A percentile compares a stretch with the other conserved stretches of the same genome.
Evolutionary conservation across 495 filamentous ascomycete species (phyloP).

Genomic region (Penicillium bovifimosum): DNA sequence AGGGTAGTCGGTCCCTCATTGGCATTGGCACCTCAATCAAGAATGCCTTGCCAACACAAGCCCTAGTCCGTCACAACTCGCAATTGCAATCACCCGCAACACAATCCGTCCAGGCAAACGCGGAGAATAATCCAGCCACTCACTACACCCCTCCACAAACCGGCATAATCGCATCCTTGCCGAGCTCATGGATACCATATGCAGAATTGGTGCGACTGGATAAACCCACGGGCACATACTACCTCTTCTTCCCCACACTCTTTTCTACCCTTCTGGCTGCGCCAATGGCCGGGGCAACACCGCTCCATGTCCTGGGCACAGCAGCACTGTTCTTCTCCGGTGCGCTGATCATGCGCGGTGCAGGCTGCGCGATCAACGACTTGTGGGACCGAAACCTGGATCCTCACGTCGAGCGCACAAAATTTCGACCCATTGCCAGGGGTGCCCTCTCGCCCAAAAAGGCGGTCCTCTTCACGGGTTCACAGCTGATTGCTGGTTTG

Average conservation of each 20-base stretch:
- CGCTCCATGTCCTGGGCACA: conserved; percentile 61
- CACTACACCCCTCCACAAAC: conserved; percentile 64
- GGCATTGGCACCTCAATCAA: background rate
- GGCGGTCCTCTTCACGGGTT: conserved; percentile 76
- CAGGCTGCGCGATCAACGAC: conserved; percentile 98
- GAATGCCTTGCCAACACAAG: background rate
- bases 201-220: conserved; percentile 91
- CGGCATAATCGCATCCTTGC: conserved; percentile 73
- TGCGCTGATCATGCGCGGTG: conserved; percentile 91
- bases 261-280: conserved; percentile 70
- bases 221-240: conserved; percentile 91
- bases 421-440: conserved; percentile 82
- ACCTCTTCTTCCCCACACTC: conserved; percentile 91
- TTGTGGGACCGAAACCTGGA: conserved; percentile 94
- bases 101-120: background rate
- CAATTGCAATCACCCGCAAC: conserved; percentile 10
- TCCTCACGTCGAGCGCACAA: conserved; percentile 81
- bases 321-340: conserved; percentile 77
- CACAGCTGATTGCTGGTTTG: conserved; percentile 74
- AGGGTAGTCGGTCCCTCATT: background rate
- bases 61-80: conserved; percentile 3
- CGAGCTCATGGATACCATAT: conserved; percentile 75
- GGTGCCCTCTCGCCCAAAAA: conserved; percentile 69
- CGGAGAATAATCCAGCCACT: conserved; percentile 13
- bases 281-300: conserved; percentile 49